Base-by-base conservation (phyloP, 805 yeast species). In the Starmerella geochares region DNA sequence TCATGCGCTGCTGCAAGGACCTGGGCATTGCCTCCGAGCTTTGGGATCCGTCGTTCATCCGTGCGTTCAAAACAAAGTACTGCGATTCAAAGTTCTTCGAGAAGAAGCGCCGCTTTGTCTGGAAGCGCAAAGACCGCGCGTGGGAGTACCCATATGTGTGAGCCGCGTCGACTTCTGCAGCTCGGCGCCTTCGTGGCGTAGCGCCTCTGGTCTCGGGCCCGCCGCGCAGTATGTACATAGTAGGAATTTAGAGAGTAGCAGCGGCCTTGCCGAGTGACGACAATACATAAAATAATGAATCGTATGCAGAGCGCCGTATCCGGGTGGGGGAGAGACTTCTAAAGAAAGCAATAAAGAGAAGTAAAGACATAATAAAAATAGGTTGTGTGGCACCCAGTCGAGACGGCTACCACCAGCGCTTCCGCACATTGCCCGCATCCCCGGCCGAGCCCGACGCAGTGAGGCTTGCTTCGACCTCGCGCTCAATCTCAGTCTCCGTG, bases 1-100 rank as follows among this genome's bases (percentile, higher is more conserved):
- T 92, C 64, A 90, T 92, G 97, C 77, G 98, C 64, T 88, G 97
- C 62, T 92, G 98, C 67, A 92, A 92, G 65, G 98, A 92, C 67
- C 73, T 92, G 60, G 97, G 97, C 4, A 83, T 92, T 56, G 98
- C 96, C 1, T 83, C 94, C 50, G 98, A 92, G 63, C 73, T 92
- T 46, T 92, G 98, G 98, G 98, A 92, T 64, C 98, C 98, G 2
- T 71, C 79, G 37, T 92, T 90, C 60, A 87, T 92, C 54, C 75
- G 84, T 58, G 60, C 63, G 41, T 83, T 80, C 67, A 84, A 83
- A 63, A 71, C 69, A 53, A 65, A 73, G 50, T 61, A 75, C 57
- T 86, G 96, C 65, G 88, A 82, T 50, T 87, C 86, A 57, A 78
- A 80, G 53, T 86, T 84, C 66, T 95, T 82, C 17, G 95, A 87